Conservation (phyloP, 495 filamentous ascomycete species). For the Chaetomidium leptoderma region DNA sequence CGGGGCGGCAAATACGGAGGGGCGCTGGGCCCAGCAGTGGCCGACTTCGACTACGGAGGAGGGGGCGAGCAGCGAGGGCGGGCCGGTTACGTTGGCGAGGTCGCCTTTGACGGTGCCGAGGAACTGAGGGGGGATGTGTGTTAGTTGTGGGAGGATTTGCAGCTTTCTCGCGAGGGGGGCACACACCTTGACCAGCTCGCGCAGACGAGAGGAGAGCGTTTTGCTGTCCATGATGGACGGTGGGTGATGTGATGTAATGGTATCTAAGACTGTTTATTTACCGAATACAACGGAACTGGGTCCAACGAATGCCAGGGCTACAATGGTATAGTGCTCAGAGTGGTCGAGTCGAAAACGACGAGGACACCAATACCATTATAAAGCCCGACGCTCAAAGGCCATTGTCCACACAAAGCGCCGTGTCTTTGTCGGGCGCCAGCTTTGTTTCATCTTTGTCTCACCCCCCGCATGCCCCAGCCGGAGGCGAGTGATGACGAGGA, state of each 20-base stretch:
- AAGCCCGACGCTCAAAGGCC: not conserved
- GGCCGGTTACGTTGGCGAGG: constrained; percentile 78
- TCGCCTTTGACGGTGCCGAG: constrained; percentile 84
- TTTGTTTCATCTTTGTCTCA: constrained; percentile 11
- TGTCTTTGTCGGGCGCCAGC: not conserved
- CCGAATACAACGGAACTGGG: too few relatives aligned
- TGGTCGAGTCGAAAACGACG: not conserved
- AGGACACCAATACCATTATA: not conserved
- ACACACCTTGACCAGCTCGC: constrained; percentile 26
- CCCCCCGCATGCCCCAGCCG: not conserved
- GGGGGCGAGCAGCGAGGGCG: constrained; percentile 75
- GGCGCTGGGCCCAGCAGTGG: constrained; percentile 83
- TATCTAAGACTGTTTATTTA: too few relatives aligned
- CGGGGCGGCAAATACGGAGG: constrained; percentile 73
- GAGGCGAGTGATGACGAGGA: not conserved
- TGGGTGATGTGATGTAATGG: too few relatives aligned
- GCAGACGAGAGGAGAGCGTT: constrained; percentile 24
- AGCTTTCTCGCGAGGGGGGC: too few relatives aligned
- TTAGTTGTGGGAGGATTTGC: too few relatives aligned
- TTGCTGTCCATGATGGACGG: constrained; percentile 18
- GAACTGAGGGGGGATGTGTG: constrained; percentile 48
- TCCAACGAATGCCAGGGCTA: too few relatives aligned
- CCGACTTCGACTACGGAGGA: constrained; percentile 81
- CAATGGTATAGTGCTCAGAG: too few relatives aligned
- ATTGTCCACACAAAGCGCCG: not conserved